Evolutionary conservation across 257 asterid genomes (phyloP).

Genomic region (Primulina huaijiensis): DNA sequence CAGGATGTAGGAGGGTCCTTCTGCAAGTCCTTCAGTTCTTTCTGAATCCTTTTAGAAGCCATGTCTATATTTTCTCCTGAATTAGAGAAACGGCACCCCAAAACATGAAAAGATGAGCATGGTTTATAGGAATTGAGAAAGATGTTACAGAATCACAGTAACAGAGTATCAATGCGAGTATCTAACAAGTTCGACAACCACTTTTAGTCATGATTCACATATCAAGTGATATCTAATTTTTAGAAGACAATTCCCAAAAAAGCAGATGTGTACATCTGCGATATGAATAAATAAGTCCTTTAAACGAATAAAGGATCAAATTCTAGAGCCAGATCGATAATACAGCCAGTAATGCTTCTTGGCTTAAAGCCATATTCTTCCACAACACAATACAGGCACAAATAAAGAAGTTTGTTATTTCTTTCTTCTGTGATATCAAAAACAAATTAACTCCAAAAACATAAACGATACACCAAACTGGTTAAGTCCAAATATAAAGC

Average conservation of each 20-base stretch:
- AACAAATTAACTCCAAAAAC: no score
- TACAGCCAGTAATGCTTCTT: no score
- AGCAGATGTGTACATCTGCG: neutral
- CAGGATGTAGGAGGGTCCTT: constrained; percentile 41
- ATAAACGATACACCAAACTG: no score
- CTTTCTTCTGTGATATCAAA: no score
- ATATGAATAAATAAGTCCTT: neutral
- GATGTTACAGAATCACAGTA: neutral
- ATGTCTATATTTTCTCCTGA: constrained; percentile 8
- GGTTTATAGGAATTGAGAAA: neutral
- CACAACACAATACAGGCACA: no score
- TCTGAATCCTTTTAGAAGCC: constrained; percentile 42
- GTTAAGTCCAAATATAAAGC: no score
- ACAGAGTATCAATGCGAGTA: neutral
- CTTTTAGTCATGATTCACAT: no score
- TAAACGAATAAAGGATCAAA: neutral
- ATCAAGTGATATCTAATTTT: neutral
- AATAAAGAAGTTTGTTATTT: no score
- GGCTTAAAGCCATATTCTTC: no score
- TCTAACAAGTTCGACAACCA: no score
- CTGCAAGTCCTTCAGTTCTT: constrained; percentile 36
- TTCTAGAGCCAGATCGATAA: neutral
- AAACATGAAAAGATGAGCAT: neutral
- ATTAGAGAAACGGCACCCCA: neutral
- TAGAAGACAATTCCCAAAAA: neutral